These are phyloP conservation scores for Blastocystis sp. DNA, from an alignment of 352 stramenopile species.

Conservation along the genomic window DNA sequence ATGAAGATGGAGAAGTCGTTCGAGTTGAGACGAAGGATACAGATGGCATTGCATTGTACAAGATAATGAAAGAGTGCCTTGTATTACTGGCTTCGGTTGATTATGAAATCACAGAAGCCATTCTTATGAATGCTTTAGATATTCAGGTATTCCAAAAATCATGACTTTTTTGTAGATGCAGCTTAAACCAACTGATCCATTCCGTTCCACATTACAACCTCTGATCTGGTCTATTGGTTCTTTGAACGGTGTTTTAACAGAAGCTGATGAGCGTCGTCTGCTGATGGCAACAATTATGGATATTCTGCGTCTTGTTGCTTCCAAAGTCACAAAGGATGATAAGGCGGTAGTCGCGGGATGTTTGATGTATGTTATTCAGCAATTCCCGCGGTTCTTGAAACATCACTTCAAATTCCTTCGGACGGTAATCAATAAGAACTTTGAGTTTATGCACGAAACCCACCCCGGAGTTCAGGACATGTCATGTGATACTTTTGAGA, in stretches of 20 bases:
- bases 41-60: slow-evolving; percentile 97
- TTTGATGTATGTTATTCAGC: slow-evolving; percentile 98
- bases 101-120: slow-evolving; percentile 95
- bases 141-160: neutral
- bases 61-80: slow-evolving; percentile 96
- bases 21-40: slow-evolving; percentile 97
- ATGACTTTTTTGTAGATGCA: slow-evolving; percentile 11
- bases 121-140: slow-evolving; percentile 95
- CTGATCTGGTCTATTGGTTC: slow-evolving; percentile 98
- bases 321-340: slow-evolving; percentile 98
- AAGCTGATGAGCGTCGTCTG: slow-evolving; percentile 98
- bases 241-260: slow-evolving; percentile 94
- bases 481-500: slow-evolving; percentile 98
- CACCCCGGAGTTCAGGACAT: slow-evolving; percentile 99
- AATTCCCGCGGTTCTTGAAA: slow-evolving; percentile 97
- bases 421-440: slow-evolving; percentile 99
- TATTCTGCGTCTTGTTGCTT: slow-evolving; percentile 88
- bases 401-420: slow-evolving; percentile 99
- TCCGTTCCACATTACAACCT: slow-evolving; percentile 90
- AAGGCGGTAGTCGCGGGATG: slow-evolving; percentile 97
- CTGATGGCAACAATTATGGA: slow-evolving; percentile 99
- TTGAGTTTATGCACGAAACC: slow-evolving; percentile 99
- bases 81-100: slow-evolving; percentile 99
- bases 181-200: neutral
- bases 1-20: slow-evolving; percentile 92